Percentiles rank a stretch among this genome's conserved stretches.
These are phyloP conservation scores for Erysimum pusillum DNA, from an alignment of 441 rosid genomes.

Conservation along the genomic window DNA sequence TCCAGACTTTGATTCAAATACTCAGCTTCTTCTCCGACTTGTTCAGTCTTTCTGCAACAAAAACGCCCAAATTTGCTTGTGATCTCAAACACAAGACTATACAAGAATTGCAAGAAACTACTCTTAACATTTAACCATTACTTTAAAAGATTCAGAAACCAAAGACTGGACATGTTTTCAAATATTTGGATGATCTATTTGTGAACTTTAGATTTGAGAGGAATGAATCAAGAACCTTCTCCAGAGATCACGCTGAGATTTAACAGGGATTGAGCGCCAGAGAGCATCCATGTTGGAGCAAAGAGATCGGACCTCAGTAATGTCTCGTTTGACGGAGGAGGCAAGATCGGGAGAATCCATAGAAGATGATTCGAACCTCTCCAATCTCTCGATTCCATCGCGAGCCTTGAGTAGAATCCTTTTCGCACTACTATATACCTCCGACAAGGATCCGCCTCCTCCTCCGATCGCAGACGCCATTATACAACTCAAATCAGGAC, in stretches of 20 bases:
- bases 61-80: not conserved
- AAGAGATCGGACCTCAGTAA: conserved; percentile 75
- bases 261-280: conserved; percentile 83
- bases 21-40: conserved; percentile 87
- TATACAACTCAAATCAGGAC: not conserved
- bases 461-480: conserved; percentile 47
- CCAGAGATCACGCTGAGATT: conserved; percentile 98
- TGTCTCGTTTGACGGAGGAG: conserved; percentile 77
- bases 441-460: conserved; percentile 79
- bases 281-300: conserved; percentile 84
- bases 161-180: not conserved
- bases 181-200: not conserved
- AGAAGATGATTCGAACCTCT: conserved; percentile 74
- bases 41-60: conserved; percentile 82
- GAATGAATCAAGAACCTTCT: conserved; percentile 56
- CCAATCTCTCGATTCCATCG: conserved; percentile 84
- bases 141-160: not conserved
- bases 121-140: not conserved
- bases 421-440: conserved; percentile 67
- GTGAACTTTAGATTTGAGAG: not conserved
- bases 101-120: not conserved
- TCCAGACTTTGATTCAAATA: conserved; percentile 82
- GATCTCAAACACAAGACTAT: not conserved
- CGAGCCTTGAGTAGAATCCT: conserved; percentile 71
- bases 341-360: conserved; percentile 81